Base-by-base conservation (phyloP, 257 asterid genomes). In the Mitragyna speciosa region DNA sequence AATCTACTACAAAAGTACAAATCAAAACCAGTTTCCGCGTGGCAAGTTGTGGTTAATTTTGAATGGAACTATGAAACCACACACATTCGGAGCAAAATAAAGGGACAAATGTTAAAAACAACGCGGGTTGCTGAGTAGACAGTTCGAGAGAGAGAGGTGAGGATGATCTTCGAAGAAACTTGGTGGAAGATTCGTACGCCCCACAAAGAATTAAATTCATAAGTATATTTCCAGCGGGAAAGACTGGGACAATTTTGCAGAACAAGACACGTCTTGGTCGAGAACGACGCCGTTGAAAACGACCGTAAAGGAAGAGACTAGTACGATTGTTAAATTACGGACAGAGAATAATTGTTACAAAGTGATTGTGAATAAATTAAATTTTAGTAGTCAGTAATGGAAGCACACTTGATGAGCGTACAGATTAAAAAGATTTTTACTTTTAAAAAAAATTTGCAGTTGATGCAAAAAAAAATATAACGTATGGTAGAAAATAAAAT, bases 131-230 rank as follows among this genome's bases (percentile, higher is more conserved):
- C 17, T 49, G 75, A 72, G 54, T 70, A 47, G 79, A 72, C 68
- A 33, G 72, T 61, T 11, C 59, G 28, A 67, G 11, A 45, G 17
- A 4, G 81, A 70, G 61, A 22, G 66, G 58, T 31, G 7, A 11
- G 19, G 59, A 30, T 70, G 33, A 19, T 71, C 64, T 78, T 76
- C 85, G 39, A 51, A 81, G 85, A 82, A 82, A 71, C 78, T 72
- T 33, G 81, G 48, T 9, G 78, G 85, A 82, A 82, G 78, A 7
- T 70, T 70, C 85, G 79, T 80, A 9, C 11, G 19, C 4, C 24
- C 24, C 2, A 31, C 4, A n/a, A n/a, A 70, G 15, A 19, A 45
- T 30, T 20, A 48, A 69, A 52, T 16, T 49, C 67, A 12, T 5
- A 16, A 78, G 54, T 10, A 26, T 6, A 12, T 45, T 26, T 6